Percentiles rank a stretch among this genome's conserved stretches.
Conservation (phyloP, 2,329 filamentous ascomycete genomes). For the Elsinoe ampelina region DNA sequence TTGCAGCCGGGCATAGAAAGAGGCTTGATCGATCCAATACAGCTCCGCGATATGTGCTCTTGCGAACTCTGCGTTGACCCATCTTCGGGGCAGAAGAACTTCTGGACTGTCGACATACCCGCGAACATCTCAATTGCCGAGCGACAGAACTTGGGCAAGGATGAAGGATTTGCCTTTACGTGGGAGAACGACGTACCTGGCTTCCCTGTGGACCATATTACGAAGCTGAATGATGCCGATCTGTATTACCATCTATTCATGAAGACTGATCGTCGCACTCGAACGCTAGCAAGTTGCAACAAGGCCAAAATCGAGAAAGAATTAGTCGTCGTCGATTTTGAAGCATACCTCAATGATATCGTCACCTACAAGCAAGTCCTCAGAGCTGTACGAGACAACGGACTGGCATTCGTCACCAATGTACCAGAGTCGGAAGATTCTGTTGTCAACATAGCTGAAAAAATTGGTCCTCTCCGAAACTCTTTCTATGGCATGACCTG, state of each 20-base stretch:
- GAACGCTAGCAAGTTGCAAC: conserved; percentile 32
- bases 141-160: conserved; percentile 27
- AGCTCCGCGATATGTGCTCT: conserved; percentile 49
- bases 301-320: conserved; percentile 36
- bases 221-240: conserved; percentile 22
- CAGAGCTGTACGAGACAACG: conserved; percentile 52
- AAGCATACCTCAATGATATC: conserved; percentile 58
- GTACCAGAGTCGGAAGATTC: conserved; percentile 49
- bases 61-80: conserved; percentile 50
- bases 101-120: conserved; percentile 57
- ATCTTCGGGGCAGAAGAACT: conserved; percentile 53
- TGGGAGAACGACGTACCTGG: conserved; percentile 51
- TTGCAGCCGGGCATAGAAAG: not conserved
- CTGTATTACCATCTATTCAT: conserved; percentile 16
- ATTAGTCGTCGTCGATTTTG: conserved; percentile 56
- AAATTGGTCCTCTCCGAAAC: conserved; percentile 69
- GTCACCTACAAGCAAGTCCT: conserved; percentile 53
- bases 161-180: conserved; percentile 31
- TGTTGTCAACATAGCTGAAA: conserved; percentile 58
- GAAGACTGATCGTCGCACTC: not conserved
- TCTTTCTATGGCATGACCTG: conserved; percentile 90
- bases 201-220: conserved; percentile 34
- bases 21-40: conserved; percentile 20
- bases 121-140: conserved; percentile 33
- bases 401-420: conserved; percentile 66